Conservation (phyloP, 1,139 yeast genomes). For the Taphrina deformans region DNA sequence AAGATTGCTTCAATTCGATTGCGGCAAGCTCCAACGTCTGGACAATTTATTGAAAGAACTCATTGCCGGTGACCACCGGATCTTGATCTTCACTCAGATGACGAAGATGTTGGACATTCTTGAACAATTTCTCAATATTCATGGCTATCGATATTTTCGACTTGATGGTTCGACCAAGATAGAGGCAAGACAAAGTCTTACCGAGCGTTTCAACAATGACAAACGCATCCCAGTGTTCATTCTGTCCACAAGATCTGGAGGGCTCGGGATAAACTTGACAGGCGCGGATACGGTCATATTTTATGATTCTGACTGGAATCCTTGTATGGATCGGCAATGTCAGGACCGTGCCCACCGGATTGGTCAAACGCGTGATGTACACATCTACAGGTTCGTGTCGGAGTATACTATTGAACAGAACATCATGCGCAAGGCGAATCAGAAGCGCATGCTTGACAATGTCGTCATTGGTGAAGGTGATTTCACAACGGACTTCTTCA, state of each 20-base stretch:
- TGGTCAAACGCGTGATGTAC: slow-evolving; percentile 97
- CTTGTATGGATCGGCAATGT: slow-evolving; percentile 99
- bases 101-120: slow-evolving; percentile 90
- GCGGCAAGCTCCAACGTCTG: slow-evolving; percentile 90
- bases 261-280: slow-evolving; percentile 92
- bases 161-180: slow-evolving; percentile 96
- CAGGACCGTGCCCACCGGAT: slow-evolving; percentile 99
- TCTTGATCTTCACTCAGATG: slow-evolving; percentile 96
- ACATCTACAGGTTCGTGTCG: slow-evolving; percentile 91
- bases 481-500: slow-evolving; percentile 93
- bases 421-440: slow-evolving; percentile 90
- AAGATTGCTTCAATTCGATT: slow-evolving; percentile 85
- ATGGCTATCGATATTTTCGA: slow-evolving; percentile 91
- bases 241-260: slow-evolving; percentile 94
- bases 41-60: slow-evolving; percentile 73
- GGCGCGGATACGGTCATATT: slow-evolving; percentile 99
- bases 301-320: slow-evolving; percentile 99
- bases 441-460: slow-evolving; percentile 89
- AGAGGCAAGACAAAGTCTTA: slow-evolving; percentile 90
- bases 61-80: slow-evolving; percentile 85
- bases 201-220: slow-evolving; percentile 90
- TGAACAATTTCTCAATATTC: slow-evolving; percentile 90
- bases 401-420: slow-evolving; percentile 96
- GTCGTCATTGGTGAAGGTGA: slow-evolving; percentile 98
- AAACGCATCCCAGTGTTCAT: slow-evolving; percentile 85